A percentile compares a stretch with the other conserved stretches of the same genome.
Conservation (phyloP, 768 basidiomycete species). For the Mrakia frigida region DNA sequence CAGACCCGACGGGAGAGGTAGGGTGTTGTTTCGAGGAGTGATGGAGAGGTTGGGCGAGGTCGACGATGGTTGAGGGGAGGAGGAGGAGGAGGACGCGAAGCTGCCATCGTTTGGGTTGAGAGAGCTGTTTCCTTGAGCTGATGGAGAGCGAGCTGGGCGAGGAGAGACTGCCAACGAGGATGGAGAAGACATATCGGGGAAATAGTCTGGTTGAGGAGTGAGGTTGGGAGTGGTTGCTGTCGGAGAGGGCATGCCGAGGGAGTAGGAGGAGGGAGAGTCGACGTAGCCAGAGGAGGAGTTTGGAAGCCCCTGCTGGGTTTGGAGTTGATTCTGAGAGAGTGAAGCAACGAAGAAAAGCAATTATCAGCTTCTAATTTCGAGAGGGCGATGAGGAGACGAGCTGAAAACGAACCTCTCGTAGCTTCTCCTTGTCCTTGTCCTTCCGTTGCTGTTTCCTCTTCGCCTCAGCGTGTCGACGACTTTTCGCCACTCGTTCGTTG, state of each 20-base stretch:
- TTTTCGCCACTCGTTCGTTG: conserved; percentile 91
- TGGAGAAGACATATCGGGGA: background rate
- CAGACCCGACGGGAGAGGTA: background rate
- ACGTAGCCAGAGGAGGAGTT: background rate
- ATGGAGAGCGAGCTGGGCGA: conserved; percentile 1
- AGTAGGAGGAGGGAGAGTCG: conserved; percentile 14
- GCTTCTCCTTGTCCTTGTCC: conserved; percentile 36
- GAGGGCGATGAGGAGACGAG: background rate
- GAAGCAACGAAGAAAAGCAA: background rate
- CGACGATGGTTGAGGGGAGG: background rate
- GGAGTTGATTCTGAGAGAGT: conserved; percentile 3
- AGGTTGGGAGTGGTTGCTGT: background rate
- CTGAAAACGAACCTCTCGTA: conserved; percentile 12
- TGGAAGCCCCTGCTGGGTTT: background rate
- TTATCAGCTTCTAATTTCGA: background rate
- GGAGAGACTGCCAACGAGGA: background rate
- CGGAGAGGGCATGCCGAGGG: background rate
- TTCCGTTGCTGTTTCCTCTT: conserved; percentile 60
- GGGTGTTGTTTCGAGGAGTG: background rate
- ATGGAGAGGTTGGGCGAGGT: background rate
- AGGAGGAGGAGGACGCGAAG: background rate
- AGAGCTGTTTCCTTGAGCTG: background rate
- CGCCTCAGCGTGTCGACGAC: conserved; percentile 76
- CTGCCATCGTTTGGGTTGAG: background rate
- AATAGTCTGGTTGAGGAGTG: background rate